Conservation (phyloP, 192 early-diverging fungal species). For the Coemansia sp. region DNA sequence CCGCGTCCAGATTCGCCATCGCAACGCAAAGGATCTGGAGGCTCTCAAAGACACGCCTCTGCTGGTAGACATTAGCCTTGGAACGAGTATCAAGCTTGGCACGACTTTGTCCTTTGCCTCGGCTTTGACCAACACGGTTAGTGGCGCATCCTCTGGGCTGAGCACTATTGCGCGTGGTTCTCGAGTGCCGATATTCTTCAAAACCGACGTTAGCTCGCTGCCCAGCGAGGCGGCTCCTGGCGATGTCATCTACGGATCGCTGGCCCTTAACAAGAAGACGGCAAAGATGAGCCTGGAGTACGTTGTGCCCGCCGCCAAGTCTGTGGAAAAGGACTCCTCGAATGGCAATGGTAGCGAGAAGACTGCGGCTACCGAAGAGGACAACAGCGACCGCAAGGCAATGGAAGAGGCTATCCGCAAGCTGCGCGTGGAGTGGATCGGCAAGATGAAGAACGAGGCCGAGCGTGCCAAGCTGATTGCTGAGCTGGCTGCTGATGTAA, state of each 20-base stretch:
- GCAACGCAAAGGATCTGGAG: slow-evolving; percentile 71
- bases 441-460: slow-evolving; percentile 70
- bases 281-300: slow-evolving; percentile 53
- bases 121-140: slow-evolving; percentile 60
- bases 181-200: slow-evolving; percentile 51
- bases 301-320: slow-evolving; percentile 53
- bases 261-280: slow-evolving; percentile 54
- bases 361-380: not conserved
- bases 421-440: slow-evolving; percentile 76
- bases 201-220: slow-evolving; percentile 17
- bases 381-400: slow-evolving; percentile 53
- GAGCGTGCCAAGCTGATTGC: slow-evolving; percentile 67
- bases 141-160: slow-evolving; percentile 57
- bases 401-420: slow-evolving; percentile 77
- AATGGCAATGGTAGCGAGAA: slow-evolving; percentile 54
- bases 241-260: slow-evolving; percentile 76
- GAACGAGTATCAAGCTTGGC: slow-evolving; percentile 54
- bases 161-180: slow-evolving; percentile 62
- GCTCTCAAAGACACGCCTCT: slow-evolving; percentile 67
- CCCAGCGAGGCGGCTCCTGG: slow-evolving; percentile 77
- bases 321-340: slow-evolving; percentile 51
- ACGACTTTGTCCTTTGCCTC: slow-evolving; percentile 32
- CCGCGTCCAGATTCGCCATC: slow-evolving; percentile 76
- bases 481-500: slow-evolving; percentile 56
- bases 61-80: slow-evolving; percentile 66